These are phyloP conservation scores for Fraxinus angustifolia DNA, from an alignment of 305 asterid species.

Conservation along the genomic window DNA sequence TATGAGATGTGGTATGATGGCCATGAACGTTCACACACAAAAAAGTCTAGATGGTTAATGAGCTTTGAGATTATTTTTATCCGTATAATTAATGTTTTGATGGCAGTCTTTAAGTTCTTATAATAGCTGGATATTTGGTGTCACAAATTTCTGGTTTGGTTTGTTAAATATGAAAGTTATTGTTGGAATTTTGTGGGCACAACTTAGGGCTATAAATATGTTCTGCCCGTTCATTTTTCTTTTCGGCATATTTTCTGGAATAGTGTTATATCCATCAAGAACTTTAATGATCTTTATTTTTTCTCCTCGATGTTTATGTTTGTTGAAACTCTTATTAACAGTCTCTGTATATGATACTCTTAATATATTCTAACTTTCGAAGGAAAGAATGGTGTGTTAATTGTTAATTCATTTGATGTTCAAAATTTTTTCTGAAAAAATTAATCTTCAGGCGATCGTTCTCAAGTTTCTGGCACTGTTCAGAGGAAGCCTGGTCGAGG, in stretches of 20 bases:
- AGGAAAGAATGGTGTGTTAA: neutral
- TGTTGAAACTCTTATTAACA: neutral
- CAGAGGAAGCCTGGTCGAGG: slow-evolving; percentile 97
- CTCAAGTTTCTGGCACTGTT: slow-evolving; percentile 54
- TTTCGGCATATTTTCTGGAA: slow-evolving; percentile 2
- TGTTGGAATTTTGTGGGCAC: neutral
- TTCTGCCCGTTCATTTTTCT: neutral
- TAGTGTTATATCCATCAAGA: neutral
- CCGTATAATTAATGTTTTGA: neutral
- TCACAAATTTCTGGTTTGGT: neutral
- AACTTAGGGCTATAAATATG: neutral
- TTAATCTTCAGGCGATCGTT: slow-evolving; percentile 31
- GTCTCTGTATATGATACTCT: slow-evolving; percentile 3
- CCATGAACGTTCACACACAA: neutral
- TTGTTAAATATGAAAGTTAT: neutral
- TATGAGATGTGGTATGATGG: neutral
- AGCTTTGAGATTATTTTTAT: neutral
- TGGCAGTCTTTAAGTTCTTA: neutral
- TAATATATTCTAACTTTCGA: neutral
- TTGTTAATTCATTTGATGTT: neutral
- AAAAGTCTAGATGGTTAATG: neutral
- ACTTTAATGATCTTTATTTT: neutral
- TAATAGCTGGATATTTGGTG: neutral
- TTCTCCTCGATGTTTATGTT: neutral
- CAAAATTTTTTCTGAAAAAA: neutral